phyloP scores from a whole-genome alignment of 768 basidiomycete species.

The Filobasidium floriforme region DNA sequence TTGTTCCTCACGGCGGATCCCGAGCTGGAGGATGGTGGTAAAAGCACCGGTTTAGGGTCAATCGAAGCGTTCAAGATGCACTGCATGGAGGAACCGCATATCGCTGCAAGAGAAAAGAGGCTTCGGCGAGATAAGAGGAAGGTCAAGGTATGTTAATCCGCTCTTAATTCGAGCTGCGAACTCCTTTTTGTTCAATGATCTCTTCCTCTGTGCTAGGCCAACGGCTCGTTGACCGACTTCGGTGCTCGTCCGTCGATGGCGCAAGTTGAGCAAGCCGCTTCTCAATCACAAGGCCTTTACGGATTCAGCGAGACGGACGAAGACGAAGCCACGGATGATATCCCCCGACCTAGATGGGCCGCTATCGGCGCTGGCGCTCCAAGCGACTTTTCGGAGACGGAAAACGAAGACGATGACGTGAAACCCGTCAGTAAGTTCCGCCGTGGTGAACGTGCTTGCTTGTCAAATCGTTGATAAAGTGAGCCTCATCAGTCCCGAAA shows the following conservation, averaged over 20 bases:
- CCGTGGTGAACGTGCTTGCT: background rate
- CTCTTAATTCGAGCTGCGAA: background rate
- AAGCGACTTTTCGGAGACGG: slow-evolving; percentile 1
- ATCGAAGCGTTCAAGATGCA: slow-evolving; percentile 7
- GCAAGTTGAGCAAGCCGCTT: slow-evolving; percentile 1
- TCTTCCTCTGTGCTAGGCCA: background rate
- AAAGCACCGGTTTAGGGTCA: slow-evolving; percentile 10
- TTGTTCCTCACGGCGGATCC: background rate
- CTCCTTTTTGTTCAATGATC: no score
- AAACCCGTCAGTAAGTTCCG: background rate
- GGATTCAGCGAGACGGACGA: background rate
- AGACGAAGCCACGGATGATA: background rate
- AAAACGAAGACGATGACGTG: background rate
- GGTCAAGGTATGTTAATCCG: background rate
- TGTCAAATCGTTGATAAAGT: background rate
- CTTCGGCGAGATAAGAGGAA: background rate
- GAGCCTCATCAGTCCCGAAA: no score
- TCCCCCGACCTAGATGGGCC: background rate
- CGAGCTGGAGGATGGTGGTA: slow-evolving; percentile 13
- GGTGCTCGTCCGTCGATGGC: slow-evolving; percentile 2
- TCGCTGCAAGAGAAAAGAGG: background rate
- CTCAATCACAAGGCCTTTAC: background rate
- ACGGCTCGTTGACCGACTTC: background rate
- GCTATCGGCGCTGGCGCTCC: background rate
- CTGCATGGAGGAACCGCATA: background rate